Conservation (phyloP, 2,329 filamentous ascomycete genomes). For the Penicillium psychrosexuale region DNA sequence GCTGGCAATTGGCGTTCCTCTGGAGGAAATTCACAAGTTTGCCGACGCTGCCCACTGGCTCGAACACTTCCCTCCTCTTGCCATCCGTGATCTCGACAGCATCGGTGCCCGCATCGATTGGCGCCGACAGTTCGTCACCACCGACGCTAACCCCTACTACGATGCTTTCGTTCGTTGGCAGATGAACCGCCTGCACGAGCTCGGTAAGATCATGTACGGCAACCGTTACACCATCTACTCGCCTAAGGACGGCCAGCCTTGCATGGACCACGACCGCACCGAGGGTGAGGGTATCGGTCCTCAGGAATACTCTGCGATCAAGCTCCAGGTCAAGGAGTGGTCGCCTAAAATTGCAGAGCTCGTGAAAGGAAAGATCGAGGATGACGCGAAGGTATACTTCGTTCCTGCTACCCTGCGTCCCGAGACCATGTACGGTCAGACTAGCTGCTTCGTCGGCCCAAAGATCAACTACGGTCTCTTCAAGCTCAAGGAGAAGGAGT, state of each 20-base stretch:
- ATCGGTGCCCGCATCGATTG: constrained; percentile 89
- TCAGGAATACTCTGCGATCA: constrained; percentile 90
- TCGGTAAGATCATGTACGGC: constrained; percentile 90
- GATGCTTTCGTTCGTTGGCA: constrained; percentile 96
- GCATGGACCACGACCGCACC: constrained; percentile 81
- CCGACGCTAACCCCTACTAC: constrained; percentile 94
- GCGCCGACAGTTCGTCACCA: constrained; percentile 89
- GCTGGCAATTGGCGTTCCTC: constrained; percentile 81
- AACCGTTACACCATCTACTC: constrained; percentile 92
- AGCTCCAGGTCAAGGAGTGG: constrained; percentile 90
- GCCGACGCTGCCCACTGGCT: constrained; percentile 91
- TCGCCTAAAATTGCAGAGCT: constrained; percentile 68
- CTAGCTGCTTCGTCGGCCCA: constrained; percentile 90
- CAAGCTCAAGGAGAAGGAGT: constrained; percentile 73
- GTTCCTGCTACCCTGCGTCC: constrained; percentile 88
- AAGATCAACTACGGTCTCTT: constrained; percentile 87
- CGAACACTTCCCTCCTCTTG: constrained; percentile 81
- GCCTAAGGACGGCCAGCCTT: constrained; percentile 82
- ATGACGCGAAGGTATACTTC: constrained; percentile 77
- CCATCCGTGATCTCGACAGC: constrained; percentile 71
- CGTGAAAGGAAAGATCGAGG: constrained; percentile 74
- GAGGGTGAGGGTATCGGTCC: constrained; percentile 78
- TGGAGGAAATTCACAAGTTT: constrained; percentile 88
- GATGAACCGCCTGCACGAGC: constrained; percentile 85
- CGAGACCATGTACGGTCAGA: constrained; percentile 99